Base-by-base conservation (phyloP, 2,329 filamentous ascomycete genomes). In the Blastomyces parvus region DNA sequence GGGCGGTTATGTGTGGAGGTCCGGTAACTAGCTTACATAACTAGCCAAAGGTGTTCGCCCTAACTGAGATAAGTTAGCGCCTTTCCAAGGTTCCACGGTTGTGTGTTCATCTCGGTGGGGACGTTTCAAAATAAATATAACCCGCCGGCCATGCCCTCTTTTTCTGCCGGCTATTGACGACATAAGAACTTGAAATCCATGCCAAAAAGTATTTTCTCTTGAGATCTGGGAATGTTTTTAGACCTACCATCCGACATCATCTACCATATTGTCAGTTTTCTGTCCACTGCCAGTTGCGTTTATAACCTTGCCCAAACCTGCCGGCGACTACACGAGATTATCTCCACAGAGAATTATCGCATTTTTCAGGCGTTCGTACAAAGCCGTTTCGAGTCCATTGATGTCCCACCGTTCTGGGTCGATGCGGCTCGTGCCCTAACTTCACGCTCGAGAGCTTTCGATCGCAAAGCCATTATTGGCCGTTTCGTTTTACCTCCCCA, bases 391-490 rank as follows among this genome's bases (percentile, higher is more conserved):
- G 79, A 82, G 11, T 76, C 76, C 2, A 73, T 78, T 40, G 65
- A 71, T n/a, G 72, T 72, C 17, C 76, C 77, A 2, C 71, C 76
- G 0, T 75, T 77, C 17, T 81, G 78, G 78, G 76, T 74, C 67
- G 79, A 82, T 70, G 78, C 79, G n/a, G 80, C 81, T 2, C 80
- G 81, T 60, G 80, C 81, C 9, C 70, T 86, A 60, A 83, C 82
- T 0, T 83, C 82, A 1, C 74, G 84, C 3, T 83, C 83, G 14
- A 78, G 81, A 38, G 84, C 84, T 22, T 81, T 84, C 76, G 81
- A 85, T 63, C 78, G 81, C 56, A 79, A 81, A 68, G 83, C 82
- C 1, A 78, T 86, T 25, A 71, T 85, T 22, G 82, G 82, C 46
- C 78, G 82, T 61, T 82, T 82, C 67, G 72, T 85, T 22, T 75